A percentile compares a stretch with the other conserved stretches of the same genome.
Conservation (phyloP, 2,329 filamentous ascomycete species). For the Calycina herbarum region DNA sequence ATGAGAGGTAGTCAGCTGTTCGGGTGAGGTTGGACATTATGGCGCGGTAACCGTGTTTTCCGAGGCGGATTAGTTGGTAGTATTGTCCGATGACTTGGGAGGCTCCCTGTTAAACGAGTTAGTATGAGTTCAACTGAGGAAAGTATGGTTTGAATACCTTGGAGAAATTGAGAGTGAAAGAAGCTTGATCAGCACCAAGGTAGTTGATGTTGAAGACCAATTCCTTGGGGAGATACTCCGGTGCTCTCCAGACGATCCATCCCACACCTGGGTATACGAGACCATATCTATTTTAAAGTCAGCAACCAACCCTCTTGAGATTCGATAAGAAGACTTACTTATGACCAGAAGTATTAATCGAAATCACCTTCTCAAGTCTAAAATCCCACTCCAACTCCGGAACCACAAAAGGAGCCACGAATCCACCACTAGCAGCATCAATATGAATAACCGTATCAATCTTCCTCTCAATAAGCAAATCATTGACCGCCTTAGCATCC, state of each 20-base stretch:
- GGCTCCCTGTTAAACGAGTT: slow-evolving; percentile 55
- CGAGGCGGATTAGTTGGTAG: slow-evolving; percentile 93
- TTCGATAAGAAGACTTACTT: slow-evolving; percentile 51
- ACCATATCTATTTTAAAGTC: slow-evolving; percentile 66
- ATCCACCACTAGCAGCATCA: slow-evolving; percentile 88
- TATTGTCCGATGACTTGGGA: slow-evolving; percentile 96
- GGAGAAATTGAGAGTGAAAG: slow-evolving; percentile 96
- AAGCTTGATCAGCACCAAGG: slow-evolving; percentile 90
- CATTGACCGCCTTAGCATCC: slow-evolving; percentile 88
- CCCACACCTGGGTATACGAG: slow-evolving; percentile 87
- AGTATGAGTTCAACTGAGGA: not conserved
- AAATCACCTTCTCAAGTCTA: slow-evolving; percentile 81
- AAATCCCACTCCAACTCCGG: slow-evolving; percentile 91
- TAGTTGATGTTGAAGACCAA: slow-evolving; percentile 99
- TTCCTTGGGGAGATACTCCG: slow-evolving; percentile 79
- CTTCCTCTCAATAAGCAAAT: slow-evolving; percentile 72
- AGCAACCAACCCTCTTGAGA: not conserved
- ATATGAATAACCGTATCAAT: slow-evolving; percentile 89
- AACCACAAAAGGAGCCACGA: slow-evolving; percentile 87
- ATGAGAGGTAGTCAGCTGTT: slow-evolving; percentile 82
- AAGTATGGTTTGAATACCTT: slow-evolving; percentile 47
- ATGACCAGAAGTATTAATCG: slow-evolving; percentile 93
- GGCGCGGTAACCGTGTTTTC: slow-evolving; percentile 84
- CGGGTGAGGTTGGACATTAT: slow-evolving; percentile 95
- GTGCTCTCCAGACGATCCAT: slow-evolving; percentile 86